A percentile compares a stretch with the other conserved stretches of the same genome.
Evolutionary conservation across 164 flowering plant species (phyloP).

Genomic region (Dillenia turbinata): DNA sequence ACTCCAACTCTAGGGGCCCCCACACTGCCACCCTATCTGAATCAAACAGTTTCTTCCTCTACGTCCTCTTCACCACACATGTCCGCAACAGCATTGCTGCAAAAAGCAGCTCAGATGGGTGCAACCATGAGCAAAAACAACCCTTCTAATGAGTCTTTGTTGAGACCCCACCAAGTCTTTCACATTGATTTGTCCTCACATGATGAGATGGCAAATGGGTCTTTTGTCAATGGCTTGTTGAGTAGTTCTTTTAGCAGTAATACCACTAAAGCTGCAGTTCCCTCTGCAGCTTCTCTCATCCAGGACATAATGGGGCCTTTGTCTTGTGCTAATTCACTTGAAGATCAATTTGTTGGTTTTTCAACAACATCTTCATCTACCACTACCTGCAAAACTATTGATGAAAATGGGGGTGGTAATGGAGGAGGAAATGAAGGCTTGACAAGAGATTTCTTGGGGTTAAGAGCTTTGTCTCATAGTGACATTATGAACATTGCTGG

Average conservation of each 20-base stretch:
- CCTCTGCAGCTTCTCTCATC: slow-evolving; percentile 23
- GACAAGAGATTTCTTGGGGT: slow-evolving; percentile 88
- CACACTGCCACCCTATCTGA: slow-evolving; percentile 20
- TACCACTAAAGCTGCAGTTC: slow-evolving; percentile 23
- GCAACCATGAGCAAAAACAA: slow-evolving; percentile 45
- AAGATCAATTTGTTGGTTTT: slow-evolving; percentile 37
- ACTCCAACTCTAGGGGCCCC: slow-evolving; percentile 1
- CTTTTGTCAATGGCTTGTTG: slow-evolving; percentile 21
- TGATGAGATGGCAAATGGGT: slow-evolving; percentile 32
- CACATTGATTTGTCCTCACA: slow-evolving; percentile 54
- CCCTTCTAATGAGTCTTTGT: slow-evolving; percentile 18
- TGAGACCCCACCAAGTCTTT: slow-evolving; percentile 33
- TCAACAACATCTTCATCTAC: slow-evolving; percentile 3
- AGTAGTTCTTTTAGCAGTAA: slow-evolving; percentile 36
- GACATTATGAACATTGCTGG: slow-evolving; percentile 59
- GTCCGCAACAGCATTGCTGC: slow-evolving; percentile 96
- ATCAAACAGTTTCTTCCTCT: too few species aligned
- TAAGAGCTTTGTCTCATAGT: slow-evolving; percentile 59
- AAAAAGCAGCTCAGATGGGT: slow-evolving; percentile 95
- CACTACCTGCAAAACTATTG: slow-evolving; percentile 4
- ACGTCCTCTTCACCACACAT: slow-evolving; percentile 47
- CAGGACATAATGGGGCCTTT: slow-evolving; percentile 47
- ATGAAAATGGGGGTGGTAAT: slow-evolving; percentile 13
- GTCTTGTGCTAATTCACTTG: slow-evolving; percentile 29
- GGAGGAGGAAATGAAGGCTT: slow-evolving; percentile 40